A percentile compares a stretch with the other conserved stretches of the same genome.
phyloP scores from a whole-genome alignment of 306 rosid genomes.

The Mimosa pudica region DNA sequence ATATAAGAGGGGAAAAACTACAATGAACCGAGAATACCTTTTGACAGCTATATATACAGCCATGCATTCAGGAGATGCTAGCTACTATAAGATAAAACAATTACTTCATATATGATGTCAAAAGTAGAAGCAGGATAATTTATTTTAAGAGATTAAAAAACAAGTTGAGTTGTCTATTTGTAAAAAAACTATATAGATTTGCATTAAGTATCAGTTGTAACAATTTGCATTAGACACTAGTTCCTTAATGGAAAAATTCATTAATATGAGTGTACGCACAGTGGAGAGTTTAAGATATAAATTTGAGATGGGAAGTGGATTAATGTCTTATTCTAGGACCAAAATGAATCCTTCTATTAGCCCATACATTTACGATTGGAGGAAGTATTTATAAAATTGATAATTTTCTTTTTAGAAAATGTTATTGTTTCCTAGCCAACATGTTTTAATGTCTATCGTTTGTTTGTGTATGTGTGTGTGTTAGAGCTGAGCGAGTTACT shows the following conservation, averaged over 20 bases:
- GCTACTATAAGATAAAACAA: not conserved
- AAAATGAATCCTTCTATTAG: too few relatives aligned
- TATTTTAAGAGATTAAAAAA: too few relatives aligned
- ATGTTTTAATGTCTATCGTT: not conserved
- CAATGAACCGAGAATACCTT: not conserved
- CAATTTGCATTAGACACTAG: not conserved
- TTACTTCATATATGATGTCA: too few relatives aligned
- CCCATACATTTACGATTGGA: too few relatives aligned
- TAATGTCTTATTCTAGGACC: too few relatives aligned
- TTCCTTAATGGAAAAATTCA: too few relatives aligned
- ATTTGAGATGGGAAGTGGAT: too few relatives aligned
- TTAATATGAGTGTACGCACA: too few relatives aligned
- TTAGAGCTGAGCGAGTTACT: not conserved
- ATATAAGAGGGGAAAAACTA: not conserved
- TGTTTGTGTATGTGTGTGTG: not conserved
- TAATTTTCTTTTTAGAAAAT: not conserved
- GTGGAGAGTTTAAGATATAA: not conserved
- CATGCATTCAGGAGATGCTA: not conserved
- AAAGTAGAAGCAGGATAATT: not conserved
- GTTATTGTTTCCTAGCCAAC: not conserved
- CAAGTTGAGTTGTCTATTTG: too few relatives aligned
- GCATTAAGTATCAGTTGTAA: too few relatives aligned
- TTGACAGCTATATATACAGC: not conserved
- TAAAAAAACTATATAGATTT: not conserved
- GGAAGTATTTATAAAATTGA: not conserved